Conservation (phyloP, 2,329 filamentous ascomycete species). For the Diaporthe citrichinensis region DNA sequence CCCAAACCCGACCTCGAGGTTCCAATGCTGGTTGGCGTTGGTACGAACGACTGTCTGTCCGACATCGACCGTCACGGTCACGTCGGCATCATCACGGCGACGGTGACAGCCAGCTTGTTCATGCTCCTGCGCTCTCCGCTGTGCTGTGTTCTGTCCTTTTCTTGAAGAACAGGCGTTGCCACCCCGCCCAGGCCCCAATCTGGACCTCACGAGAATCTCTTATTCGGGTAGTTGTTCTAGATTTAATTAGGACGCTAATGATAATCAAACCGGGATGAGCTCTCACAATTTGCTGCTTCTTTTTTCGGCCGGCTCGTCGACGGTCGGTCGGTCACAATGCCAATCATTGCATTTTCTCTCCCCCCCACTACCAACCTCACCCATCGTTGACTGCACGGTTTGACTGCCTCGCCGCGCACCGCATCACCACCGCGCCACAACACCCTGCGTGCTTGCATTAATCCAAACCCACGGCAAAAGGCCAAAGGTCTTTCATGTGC, state of each 20-base stretch:
- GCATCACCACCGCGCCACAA: neutral
- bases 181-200: slow-evolving; percentile 17
- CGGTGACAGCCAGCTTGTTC: neutral
- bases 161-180: neutral
- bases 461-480: neutral
- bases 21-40: neutral
- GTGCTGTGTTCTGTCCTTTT: neutral
- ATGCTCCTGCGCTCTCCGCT: neutral
- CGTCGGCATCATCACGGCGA: neutral
- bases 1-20: neutral
- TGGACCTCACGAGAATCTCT: slow-evolving; percentile 29
- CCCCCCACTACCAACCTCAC: slow-evolving; percentile 24
- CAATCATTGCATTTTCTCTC: slow-evolving; percentile 14
- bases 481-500: neutral
- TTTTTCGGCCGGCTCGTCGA: slow-evolving; percentile 30
- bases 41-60: too few relatives aligned
- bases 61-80: neutral
- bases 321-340: slow-evolving; percentile 29
- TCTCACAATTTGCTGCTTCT: slow-evolving; percentile 35
- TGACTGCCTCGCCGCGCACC: neutral
- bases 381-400: neutral
- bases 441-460: neutral
- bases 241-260: slow-evolving; percentile 32
- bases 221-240: slow-evolving; percentile 25
- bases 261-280: slow-evolving; percentile 32